Evolutionary conservation across 441 rosid genomes (phyloP), one percentile per base, ranked within the genome.

Genomic region (Bruguiera hainesii): DNA sequence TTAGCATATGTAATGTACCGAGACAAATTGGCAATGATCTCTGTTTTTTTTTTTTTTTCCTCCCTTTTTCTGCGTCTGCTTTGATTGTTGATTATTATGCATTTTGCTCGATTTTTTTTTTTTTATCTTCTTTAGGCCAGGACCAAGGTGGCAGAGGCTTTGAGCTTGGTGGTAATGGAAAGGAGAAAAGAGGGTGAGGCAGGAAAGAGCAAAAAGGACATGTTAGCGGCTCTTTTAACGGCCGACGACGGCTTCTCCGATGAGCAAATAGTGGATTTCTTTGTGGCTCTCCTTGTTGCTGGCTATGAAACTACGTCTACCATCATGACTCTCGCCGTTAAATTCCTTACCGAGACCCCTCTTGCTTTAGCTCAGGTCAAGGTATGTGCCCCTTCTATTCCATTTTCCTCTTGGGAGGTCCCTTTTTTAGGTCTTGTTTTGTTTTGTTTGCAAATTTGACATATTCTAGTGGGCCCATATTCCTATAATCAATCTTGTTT

Each of bases 291-390:
- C 63, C 83, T 95, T 0, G 98, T 95, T 21, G 98, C 98, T 6
- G 99, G 97, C 69, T 92, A 95, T 69, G 99, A 95, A 73, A 95
- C 99, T 23, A 92, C 98, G 3, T 86, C 99, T 0, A 90, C 98
- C 7, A 87, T 83, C 37, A 95, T 95, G 98, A 95, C 99, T 64
- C 96, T 95, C 6, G 99, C 98, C 66, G 91, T 90, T 19, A 95
- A 91, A 78, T 92, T 90, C 82, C 89, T 92, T 20, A 90, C 96
- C 0, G 98, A 95, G 76, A 86, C 91, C n/a, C 98, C 98, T 66
- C 76, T 79, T 13, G 98, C 99, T 63, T 81, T 95, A 79, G 87
- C 87, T 21, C 96, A 92, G 48, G 88, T 95, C 65, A 87, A 86
- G 93, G 99, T 91, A 69, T 26, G 66, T 49, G 20, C 18, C 21